phyloP scores from a whole-genome alignment of 2,329 filamentous ascomycete genomes.

The Exophiala sp. region DNA sequence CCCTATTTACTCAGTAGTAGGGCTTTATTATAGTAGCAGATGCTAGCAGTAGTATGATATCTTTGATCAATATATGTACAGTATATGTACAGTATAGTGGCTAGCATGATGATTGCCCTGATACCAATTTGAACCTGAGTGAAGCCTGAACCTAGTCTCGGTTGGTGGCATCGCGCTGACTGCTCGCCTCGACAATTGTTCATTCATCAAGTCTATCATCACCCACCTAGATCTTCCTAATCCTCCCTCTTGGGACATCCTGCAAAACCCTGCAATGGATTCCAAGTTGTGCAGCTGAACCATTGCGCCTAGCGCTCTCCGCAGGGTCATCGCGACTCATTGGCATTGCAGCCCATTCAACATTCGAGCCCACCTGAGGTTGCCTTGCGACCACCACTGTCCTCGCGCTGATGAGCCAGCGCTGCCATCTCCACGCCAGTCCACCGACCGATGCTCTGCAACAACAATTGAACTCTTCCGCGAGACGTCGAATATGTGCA shows the following conservation, averaged over 20 bases:
- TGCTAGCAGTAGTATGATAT: no score
- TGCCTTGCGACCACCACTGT: slow-evolving; percentile 10
- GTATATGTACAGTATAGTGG: no score
- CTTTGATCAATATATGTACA: no score
- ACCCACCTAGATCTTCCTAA: background rate
- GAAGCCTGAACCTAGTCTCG: no score
- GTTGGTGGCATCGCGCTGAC: slow-evolving; percentile 17
- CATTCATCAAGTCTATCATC: slow-evolving; percentile 10
- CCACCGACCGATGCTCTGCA: slow-evolving; percentile 8
- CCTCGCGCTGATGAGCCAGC: slow-evolving; percentile 12
- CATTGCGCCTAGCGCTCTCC: background rate
- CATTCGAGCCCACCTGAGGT: slow-evolving; percentile 2
- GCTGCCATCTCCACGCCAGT: slow-evolving; percentile 10
- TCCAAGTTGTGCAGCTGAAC: slow-evolving; percentile 1
- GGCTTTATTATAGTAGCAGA: no score
- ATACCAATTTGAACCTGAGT: no score
- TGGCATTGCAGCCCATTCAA: background rate
- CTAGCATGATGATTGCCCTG: no score
- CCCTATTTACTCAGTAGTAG: no score
- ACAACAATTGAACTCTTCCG: background rate
- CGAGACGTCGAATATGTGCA: slow-evolving; percentile 21
- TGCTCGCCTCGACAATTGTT: slow-evolving; percentile 13
- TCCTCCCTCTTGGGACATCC: no score
- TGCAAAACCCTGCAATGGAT: background rate
- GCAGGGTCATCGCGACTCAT: background rate